A percentile compares a stretch with the other conserved stretches of the same genome.
These are phyloP conservation scores for Candida insectalens DNA, from an alignment of 805 yeast genomes.

Conservation along the genomic window DNA sequence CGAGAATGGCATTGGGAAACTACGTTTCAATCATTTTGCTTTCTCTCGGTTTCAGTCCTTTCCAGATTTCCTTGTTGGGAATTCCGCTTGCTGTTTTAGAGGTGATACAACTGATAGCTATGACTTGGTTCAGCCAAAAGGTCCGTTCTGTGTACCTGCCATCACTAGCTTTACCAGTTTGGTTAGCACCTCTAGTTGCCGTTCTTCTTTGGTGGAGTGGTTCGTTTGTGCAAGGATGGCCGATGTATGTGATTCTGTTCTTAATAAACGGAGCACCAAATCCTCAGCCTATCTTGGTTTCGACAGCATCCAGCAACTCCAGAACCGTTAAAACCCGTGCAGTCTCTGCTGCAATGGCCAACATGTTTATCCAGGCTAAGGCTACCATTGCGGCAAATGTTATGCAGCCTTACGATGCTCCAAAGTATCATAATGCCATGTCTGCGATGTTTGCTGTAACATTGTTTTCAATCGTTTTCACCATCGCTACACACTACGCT, in stretches of 20 bases:
- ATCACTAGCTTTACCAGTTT: slow-evolving; percentile 16
- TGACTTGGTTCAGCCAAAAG: slow-evolving; percentile 29
- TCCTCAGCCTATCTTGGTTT: slow-evolving; percentile 43
- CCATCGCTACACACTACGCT: too few species aligned
- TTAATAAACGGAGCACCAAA: slow-evolving; percentile 32
- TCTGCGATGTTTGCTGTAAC: slow-evolving; percentile 28
- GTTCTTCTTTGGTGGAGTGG: slow-evolving; percentile 22
- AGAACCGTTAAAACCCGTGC: slow-evolving; percentile 56
- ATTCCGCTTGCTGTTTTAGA: slow-evolving; percentile 38
- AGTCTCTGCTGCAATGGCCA: slow-evolving; percentile 55
- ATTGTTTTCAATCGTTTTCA: too few species aligned
- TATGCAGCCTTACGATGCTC: slow-evolving; percentile 48
- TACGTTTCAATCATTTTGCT: slow-evolving; percentile 43
- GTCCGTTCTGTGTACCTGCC: slow-evolving; percentile 19
- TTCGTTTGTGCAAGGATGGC: slow-evolving; percentile 18
- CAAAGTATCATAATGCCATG: slow-evolving; percentile 53
- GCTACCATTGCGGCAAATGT: slow-evolving; percentile 44
- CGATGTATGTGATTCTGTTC: slow-evolving; percentile 16
- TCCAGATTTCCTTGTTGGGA: slow-evolving; percentile 39
- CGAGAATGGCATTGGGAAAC: slow-evolving; percentile 23
- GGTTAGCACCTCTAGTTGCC: slow-evolving; percentile 18
- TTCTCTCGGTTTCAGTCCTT: slow-evolving; percentile 41
- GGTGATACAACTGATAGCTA: slow-evolving; percentile 25
- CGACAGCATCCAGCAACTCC: slow-evolving; percentile 56
- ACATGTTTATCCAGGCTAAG: slow-evolving; percentile 55